phyloP scores from a whole-genome alignment of 805 yeast genomes.

The Pichia exigua region DNA sequence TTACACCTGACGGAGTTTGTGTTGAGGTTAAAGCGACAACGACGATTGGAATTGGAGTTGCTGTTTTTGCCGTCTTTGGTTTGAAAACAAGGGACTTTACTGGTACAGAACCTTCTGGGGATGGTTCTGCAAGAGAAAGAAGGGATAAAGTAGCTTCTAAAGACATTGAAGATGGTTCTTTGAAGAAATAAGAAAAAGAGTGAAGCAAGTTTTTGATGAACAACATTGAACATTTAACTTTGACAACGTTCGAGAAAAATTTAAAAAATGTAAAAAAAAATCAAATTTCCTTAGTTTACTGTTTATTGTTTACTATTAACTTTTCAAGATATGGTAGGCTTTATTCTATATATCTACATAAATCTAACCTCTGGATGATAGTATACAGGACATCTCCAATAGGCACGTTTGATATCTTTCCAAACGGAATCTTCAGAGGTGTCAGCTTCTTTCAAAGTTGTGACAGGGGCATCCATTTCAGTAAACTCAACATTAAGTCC shows the following conservation, averaged over 20 bases:
- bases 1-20: constrained; percentile 54
- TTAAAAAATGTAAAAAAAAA: neutral
- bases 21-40: constrained; percentile 70
- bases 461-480: constrained; percentile 39
- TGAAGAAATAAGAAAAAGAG: neutral
- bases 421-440: constrained; percentile 38
- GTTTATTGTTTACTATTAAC: neutral
- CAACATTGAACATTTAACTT: neutral
- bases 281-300: neutral
- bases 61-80: constrained; percentile 83
- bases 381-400: constrained; percentile 62
- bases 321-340: neutral
- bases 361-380: constrained; percentile 59
- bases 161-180: constrained; percentile 36
- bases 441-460: constrained; percentile 30
- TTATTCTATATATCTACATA: constrained; percentile 3
- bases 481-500: constrained; percentile 62
- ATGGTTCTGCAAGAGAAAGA: constrained; percentile 51
- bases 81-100: constrained; percentile 80
- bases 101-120: constrained; percentile 42
- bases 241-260: neutral
- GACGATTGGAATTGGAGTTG: constrained; percentile 69
- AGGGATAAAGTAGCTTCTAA: constrained; percentile 62
- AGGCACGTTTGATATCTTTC: constrained; percentile 54
- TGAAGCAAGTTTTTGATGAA: neutral